phyloP scores from a whole-genome alignment of 331 rosid species.

The Malus hybrid region DNA sequence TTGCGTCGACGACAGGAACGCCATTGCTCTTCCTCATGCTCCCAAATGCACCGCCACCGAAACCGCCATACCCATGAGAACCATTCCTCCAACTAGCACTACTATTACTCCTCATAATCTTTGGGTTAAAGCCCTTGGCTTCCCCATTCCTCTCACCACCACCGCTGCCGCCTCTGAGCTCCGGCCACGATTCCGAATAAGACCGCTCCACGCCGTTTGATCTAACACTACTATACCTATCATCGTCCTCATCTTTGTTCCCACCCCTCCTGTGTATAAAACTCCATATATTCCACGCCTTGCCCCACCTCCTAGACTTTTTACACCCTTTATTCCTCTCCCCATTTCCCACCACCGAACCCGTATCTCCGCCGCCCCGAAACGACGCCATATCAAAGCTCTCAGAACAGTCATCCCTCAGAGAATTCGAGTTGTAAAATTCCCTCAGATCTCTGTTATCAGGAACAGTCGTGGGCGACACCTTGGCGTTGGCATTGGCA shows the following conservation, averaged over 20 bases:
- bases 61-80: conserved; percentile 24
- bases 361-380: conserved; percentile 33
- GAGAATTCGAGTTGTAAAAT: conserved; percentile 56
- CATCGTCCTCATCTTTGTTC: conserved; percentile 75
- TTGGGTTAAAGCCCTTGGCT: conserved; percentile 47
- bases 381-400: conserved; percentile 46
- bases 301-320: conserved; percentile 79
- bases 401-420: conserved; percentile 78
- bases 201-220: conserved; percentile 74
- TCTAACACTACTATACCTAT: conserved; percentile 45
- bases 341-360: conserved; percentile 44
- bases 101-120: conserved; percentile 68
- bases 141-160: conserved; percentile 46
- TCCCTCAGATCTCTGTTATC: conserved; percentile 58
- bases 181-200: conserved; percentile 85
- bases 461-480: conserved; percentile 48
- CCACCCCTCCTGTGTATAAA: conserved; percentile 60
- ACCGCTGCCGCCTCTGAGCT: conserved; percentile 45
- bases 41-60: conserved; percentile 39
- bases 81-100: conserved; percentile 87
- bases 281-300: conserved; percentile 87
- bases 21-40: conserved; percentile 60
- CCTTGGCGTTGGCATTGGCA: conserved; percentile 56
- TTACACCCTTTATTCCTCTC: conserved; percentile 52
- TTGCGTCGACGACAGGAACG: conserved; percentile 27